Evolutionary conservation across 768 basidiomycete genomes (phyloP).

Genomic region (Tylopilus felleus): DNA sequence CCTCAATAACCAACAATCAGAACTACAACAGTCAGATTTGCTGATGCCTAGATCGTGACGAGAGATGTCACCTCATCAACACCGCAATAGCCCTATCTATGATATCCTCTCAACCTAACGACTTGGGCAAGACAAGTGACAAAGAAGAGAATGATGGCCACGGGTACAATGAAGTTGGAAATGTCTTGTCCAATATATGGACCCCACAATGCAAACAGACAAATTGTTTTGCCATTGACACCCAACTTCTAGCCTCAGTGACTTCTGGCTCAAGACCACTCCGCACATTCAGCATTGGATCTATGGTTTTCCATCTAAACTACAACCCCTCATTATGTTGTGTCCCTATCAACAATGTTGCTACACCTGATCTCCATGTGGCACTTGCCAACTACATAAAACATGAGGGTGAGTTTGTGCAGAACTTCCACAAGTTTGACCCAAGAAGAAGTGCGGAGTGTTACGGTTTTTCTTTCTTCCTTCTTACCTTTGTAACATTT

Average conservation of each 20-base stretch:
- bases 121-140: too few species aligned
- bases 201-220: neutral
- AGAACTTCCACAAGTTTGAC: too few species aligned
- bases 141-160: too few species aligned
- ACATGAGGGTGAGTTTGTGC: too few species aligned
- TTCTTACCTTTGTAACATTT: too few species aligned
- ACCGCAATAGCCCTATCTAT: neutral
- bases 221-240: neutral
- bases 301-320: neutral
- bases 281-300: neutral
- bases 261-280: neutral
- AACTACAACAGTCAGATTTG: neutral
- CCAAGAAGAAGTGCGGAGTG: too few species aligned
- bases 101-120: neutral
- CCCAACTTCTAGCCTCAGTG: neutral
- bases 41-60: neutral
- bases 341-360: neutral
- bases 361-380: neutral
- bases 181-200: neutral
- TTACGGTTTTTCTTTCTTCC: too few species aligned
- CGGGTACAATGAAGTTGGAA: too few species aligned
- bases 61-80: neutral
- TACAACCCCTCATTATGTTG: neutral
- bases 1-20: neutral
- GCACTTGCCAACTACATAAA: too few species aligned